Base-by-base conservation (phyloP, 768 basidiomycete genomes). In the Chalciporus sphaerocephalus region DNA sequence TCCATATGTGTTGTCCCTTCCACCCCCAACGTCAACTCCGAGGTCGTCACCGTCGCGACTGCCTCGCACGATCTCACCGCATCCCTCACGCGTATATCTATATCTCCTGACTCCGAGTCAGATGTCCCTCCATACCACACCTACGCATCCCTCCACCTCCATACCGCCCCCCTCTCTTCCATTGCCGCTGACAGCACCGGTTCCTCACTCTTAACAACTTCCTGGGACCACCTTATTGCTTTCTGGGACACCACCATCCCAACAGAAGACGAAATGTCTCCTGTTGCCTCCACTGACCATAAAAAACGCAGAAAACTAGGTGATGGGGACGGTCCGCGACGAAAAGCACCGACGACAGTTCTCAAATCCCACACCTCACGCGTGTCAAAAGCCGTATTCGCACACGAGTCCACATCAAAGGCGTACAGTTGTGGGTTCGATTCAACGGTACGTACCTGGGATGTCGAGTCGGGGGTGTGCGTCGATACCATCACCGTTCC, bases 401-500 rank as follows among this genome's bases (percentile, higher is more conserved):
- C 66, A 10, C 59, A 61, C 3, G 72, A 67, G 40, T 59, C 55
- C 16, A 60, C 51, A 32, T 42, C 58, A 41, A 50, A 66, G 45
- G 92, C 83, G 22, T 80, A 82, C 51, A 91, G 87, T 54, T 85
- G 84, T 58, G 88, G 90, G 0, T 90, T 91, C 59, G 94, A 96
- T 66, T 95, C 93, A 22, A 91, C 91, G 0, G 81, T 97, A 5
- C 74, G 92, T 18, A 70, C 75, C 2, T 99, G 95, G 95, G 92
- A 96, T 58, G 72, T 85, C 3, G 86, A 90, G 54, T 75, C 71
- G 30, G 91, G 87, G 2, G 66, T 90, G 5, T 92, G 86, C 48
- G 70, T 74, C 0, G 62, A 76, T 35, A 89, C 87, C 1, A 80
- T 88, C 36, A 75, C 74, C 10, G 76, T 80, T 0, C 74, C 86